phyloP scores from a whole-genome alignment of 2,329 filamentous ascomycete species.

The Fusarium odoratissimum region DNA sequence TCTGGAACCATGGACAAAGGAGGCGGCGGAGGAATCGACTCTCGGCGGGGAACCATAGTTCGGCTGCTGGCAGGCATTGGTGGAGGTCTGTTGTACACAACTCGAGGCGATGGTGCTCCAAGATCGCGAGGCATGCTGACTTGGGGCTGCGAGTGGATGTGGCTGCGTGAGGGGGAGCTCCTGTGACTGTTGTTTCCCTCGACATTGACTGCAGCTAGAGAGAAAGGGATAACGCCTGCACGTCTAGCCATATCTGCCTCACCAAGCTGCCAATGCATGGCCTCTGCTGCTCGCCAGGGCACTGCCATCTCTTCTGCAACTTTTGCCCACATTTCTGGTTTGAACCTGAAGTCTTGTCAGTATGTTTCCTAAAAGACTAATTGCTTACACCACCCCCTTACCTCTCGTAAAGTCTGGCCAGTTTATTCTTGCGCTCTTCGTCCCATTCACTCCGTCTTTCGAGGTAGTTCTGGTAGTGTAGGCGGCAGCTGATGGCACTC shows the following conservation, averaged over 20 bases:
- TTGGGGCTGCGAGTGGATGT: conserved; percentile 60
- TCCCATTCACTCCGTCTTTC: conserved; percentile 95
- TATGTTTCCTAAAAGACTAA: not conserved
- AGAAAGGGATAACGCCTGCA: conserved; percentile 89
- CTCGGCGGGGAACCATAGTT: conserved; percentile 55
- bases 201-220: conserved; percentile 68
- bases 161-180: conserved; percentile 53
- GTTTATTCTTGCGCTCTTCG: conserved; percentile 96
- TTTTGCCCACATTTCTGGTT: conserved; percentile 97
- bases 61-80: conserved; percentile 51
- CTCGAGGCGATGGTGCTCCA: conserved; percentile 55
- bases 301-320: conserved; percentile 95
- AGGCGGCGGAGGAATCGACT: conserved; percentile 51
- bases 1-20: conserved; percentile 48
- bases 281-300: conserved; percentile 94
- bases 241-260: conserved; percentile 93
- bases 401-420: conserved; percentile 95
- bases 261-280: conserved; percentile 98
- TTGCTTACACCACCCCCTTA: conserved; percentile 52
- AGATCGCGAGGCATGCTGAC: conserved; percentile 58
- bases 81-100: conserved; percentile 54
- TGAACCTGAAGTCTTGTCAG: conserved; percentile 74
- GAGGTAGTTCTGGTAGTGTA: conserved; percentile 97
- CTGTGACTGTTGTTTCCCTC: conserved; percentile 56
- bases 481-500: conserved; percentile 91